A percentile compares a stretch with the other conserved stretches of the same genome.
phyloP scores from a whole-genome alignment of 495 filamentous ascomycete species.

The Tuber magnatum region DNA sequence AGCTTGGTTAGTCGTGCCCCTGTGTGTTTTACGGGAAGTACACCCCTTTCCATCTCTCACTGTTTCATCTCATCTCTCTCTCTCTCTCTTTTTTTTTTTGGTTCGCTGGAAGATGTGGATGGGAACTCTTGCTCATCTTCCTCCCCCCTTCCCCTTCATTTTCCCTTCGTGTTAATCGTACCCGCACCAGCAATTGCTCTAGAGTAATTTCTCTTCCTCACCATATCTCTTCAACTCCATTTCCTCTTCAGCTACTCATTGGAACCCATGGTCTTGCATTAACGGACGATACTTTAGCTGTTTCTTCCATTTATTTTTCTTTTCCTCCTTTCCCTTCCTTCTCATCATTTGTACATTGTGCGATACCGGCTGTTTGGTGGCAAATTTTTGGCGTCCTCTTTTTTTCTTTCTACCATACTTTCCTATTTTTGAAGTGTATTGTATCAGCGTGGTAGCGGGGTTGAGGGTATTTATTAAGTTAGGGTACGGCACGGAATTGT shows the following conservation, averaged over 20 bases:
- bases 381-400: not conserved
- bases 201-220: not conserved
- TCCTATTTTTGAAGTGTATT: not conserved
- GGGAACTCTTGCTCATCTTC: not conserved
- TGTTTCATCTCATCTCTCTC: not conserved
- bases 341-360: not conserved
- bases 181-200: not conserved
- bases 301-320: no score
- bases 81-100: not conserved
- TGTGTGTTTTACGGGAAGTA: not conserved
- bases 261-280: not conserved
- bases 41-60: not conserved
- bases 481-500: not conserved
- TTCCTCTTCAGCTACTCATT: not conserved
- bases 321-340: not conserved
- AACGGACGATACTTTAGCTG: not conserved
- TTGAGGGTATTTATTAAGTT: not conserved
- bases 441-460: not conserved
- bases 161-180: not conserved
- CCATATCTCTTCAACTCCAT: not conserved
- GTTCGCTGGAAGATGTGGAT: not conserved
- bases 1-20: not conserved
- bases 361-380: not conserved
- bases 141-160: not conserved
- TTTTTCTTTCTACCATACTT: not conserved